Base-by-base conservation (phyloP, 2,329 filamentous ascomycete species). In the Clonostachys solani region DNA sequence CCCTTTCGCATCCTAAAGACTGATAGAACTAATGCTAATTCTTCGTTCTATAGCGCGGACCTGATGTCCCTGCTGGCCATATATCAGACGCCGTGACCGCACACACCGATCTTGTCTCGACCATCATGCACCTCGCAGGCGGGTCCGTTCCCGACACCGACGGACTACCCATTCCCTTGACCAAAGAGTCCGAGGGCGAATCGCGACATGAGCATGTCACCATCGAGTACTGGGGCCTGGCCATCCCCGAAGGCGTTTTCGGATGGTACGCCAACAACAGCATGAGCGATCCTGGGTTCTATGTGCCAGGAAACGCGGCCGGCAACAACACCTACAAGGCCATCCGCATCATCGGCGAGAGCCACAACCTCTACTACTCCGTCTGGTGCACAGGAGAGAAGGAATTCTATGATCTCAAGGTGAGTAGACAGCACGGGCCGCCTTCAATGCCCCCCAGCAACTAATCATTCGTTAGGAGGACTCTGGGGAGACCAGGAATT, bases 381-480 rank as follows among this genome's bases (percentile, higher is more conserved):
- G 80, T 85, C 0, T 86, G 81, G 81, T 86, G 83, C 59, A 83
- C 65, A 15, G 78, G 79, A 49, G 81, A 84, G 56, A 74, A 78
- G 45, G 81, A 86, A 60, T 69, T 83, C 3, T 86, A 85, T 55
- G 74, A 85, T 50, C 54, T 83, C 18, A 73, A 66, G 50, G 77
- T 44, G 44, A 18, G 48, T 44, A 6, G 8, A 29, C 8, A 29
- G 23, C 23, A 10, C 23, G 23, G 5, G 8, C 23, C 23, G 18
- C 29, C 23, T 45, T 47, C 3, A 15, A 23, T 23, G 8, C 9
- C 9, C 18, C 12, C 4, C n/a, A 23, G 5, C 41, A 12, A 12
- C 17, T 23, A 16, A 41, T 4, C 12, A 40, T 17, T n/a, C 23
- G 8, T 16, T 38, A 45, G 29, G 45, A 33, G 12, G 46, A 42